Base-by-base conservation (phyloP, 2,329 filamentous ascomycete species). In the Ceratocystis lukuohia region DNA sequence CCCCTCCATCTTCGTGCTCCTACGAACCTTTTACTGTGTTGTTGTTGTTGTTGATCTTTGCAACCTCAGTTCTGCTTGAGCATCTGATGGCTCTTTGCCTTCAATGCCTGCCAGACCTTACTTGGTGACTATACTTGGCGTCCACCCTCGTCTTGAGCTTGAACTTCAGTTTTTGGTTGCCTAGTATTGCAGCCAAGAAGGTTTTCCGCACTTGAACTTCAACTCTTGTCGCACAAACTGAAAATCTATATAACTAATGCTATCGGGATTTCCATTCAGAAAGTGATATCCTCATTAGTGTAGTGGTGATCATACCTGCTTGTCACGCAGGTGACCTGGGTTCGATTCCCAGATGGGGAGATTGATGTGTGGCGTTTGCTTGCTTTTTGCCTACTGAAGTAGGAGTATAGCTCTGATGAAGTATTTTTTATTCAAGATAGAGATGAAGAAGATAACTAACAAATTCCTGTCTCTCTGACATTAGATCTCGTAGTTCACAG, bases 301-400 rank as follows among this genome's bases (percentile, higher is more conserved):
- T 66, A 66, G 66, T 65, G 57, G 53, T 57, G 37, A 64, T 66
- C 59, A 66, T 65, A 67, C 65, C 65, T 61, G 61, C 65, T 67
- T 67, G 65, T 67, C 61, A 67, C 65, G 65, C 65, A 67, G 61
- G 65, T 67, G 65, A 61, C 65, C 65, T 67, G 61, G 65, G 65
- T 67, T 67, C 61, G 50, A 67, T 64, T 67, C 65, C 61, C 65
- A 67, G 61, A 67, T 64, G 61, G 61, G 65, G 65, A 67, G 61
- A 4, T 61, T 45, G 0, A 48, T 65, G 22, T 28, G 22, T 28
- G 25, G 1, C 33, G 44, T 33, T 20, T 30, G 57, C 22, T 20
- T 30, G 57, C 22, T n/a, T 56, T 59, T 65, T 65, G 37, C 20
- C 48, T 53, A n/a, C 8, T 2, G 5, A 20, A 17, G 5, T 20